Evolutionary conservation across 225 moss, liverwort and hornwort species (phyloP).

Genomic region (Bryoerythrophyllum caledonicum): DNA sequence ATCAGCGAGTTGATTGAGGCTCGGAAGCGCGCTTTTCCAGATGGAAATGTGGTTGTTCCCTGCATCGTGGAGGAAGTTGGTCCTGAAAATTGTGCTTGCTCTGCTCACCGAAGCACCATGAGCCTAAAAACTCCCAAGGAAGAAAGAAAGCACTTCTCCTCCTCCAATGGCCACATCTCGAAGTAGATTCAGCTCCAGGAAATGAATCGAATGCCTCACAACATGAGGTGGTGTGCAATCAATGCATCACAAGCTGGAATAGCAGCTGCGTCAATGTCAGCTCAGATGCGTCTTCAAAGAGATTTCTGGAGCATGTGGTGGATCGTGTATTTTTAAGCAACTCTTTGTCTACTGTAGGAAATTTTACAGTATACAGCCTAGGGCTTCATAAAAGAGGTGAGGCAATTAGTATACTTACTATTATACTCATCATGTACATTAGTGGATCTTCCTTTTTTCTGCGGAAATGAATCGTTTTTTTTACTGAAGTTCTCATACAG

Average conservation of each 20-base stretch:
- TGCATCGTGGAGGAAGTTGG: constrained; percentile 88
- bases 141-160: constrained; percentile 15
- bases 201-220: not conserved
- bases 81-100: constrained; percentile 79
- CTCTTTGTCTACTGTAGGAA: not conserved
- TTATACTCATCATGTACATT: not conserved
- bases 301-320: not conserved
- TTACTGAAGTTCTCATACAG: not conserved
- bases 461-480: not conserved
- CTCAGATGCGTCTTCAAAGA: not conserved
- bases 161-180: not conserved
- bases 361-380: not conserved
- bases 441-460: not conserved
- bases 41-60: constrained; percentile 62
- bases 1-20: constrained; percentile 61
- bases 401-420: not conserved
- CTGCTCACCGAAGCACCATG: constrained; percentile 30
- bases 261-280: not conserved
- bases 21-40: constrained; percentile 55
- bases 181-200: not conserved
- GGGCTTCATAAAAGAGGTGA: not conserved
- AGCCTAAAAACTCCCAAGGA: constrained; percentile 3
- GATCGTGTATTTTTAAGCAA: constrained; percentile 11
- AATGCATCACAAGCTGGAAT: not conserved
- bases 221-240: too few species aligned